These are phyloP conservation scores for Acrocalymma vagum DNA, from an alignment of 2,329 filamentous ascomycete genomes.

Conservation along the genomic window DNA sequence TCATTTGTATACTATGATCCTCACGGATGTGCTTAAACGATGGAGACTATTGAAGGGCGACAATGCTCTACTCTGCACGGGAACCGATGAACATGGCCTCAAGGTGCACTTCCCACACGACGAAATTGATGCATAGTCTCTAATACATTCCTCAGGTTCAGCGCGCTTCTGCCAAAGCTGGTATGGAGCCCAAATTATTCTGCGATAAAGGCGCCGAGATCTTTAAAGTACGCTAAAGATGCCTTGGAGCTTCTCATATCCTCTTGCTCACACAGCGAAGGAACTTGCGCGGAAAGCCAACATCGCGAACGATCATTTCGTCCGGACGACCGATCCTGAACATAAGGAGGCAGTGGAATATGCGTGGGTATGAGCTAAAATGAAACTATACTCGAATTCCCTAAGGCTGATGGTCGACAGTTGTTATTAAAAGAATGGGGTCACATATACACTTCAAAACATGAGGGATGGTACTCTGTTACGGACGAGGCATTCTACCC, in stretches of 20 bases:
- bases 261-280: conserved; percentile 40
- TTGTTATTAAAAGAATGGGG: conserved; percentile 76
- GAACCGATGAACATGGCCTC: conserved; percentile 97
- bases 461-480: conserved; percentile 96
- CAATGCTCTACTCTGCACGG: conserved; percentile 80
- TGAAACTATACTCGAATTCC: conserved; percentile 1
- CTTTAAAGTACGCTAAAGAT: conserved; percentile 65
- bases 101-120: conserved; percentile 62
- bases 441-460: conserved; percentile 83
- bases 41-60: conserved; percentile 83
- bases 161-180: conserved; percentile 77
- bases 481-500: conserved; percentile 98
- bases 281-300: conserved; percentile 73
- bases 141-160: conserved; percentile 75
- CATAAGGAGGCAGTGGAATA: conserved; percentile 87
- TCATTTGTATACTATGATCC: conserved; percentile 91
- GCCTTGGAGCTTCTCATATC: not conserved
- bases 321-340: conserved; percentile 85
- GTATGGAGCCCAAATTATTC: conserved; percentile 79
- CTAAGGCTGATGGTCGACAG: conserved; percentile 45
- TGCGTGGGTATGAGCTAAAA: conserved; percentile 71
- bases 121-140: too few species aligned
- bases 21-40: conserved; percentile 90
- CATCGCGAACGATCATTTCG: conserved; percentile 84
- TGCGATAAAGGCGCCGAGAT: conserved; percentile 85